These are phyloP conservation scores for Alternaria sp. DNA, from an alignment of 2,329 filamentous ascomycete genomes.

Conservation along the genomic window DNA sequence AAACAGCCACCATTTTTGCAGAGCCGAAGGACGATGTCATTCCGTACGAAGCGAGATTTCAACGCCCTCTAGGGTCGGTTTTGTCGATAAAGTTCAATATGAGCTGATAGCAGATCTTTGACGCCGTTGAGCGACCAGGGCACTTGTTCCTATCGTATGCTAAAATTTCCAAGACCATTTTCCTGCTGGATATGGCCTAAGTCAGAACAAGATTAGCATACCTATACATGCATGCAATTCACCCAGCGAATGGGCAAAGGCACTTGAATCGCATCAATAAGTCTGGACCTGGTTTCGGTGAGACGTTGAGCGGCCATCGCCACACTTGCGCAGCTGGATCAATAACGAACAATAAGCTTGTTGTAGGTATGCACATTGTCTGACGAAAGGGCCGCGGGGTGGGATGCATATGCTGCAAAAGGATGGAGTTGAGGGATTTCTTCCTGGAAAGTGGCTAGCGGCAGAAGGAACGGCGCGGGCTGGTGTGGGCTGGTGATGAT, in stretches of 20 bases:
- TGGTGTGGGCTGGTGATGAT: constrained; percentile 11
- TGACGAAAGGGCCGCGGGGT: constrained; percentile 15
- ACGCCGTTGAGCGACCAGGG: constrained; percentile 18
- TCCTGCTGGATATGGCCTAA: neutral
- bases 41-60: constrained; percentile 14
- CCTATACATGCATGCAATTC: constrained; percentile 6
- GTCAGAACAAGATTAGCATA: neutral
- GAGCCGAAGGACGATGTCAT: constrained; percentile 13
- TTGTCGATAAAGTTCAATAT: constrained; percentile 15
- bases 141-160: constrained; percentile 12
- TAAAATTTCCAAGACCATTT: neutral
- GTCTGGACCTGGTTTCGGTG: constrained; percentile 12
- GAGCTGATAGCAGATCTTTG: constrained; percentile 13
- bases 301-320: constrained; percentile 15
- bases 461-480: constrained; percentile 10
- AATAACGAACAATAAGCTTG: constrained; percentile 7
- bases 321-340: constrained; percentile 21
- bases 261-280: constrained; percentile 13
- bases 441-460: constrained; percentile 16
- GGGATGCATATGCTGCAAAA: constrained; percentile 23
- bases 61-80: constrained; percentile 13
- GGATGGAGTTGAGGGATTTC: constrained; percentile 27
- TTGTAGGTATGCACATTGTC: constrained; percentile 14
- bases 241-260: constrained; percentile 16
- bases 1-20: constrained; percentile 2